Percentiles rank a stretch among this genome's conserved stretches.
phyloP scores from a whole-genome alignment of 2,329 filamentous ascomycete species.

The Microsporum ferrugineum region DNA sequence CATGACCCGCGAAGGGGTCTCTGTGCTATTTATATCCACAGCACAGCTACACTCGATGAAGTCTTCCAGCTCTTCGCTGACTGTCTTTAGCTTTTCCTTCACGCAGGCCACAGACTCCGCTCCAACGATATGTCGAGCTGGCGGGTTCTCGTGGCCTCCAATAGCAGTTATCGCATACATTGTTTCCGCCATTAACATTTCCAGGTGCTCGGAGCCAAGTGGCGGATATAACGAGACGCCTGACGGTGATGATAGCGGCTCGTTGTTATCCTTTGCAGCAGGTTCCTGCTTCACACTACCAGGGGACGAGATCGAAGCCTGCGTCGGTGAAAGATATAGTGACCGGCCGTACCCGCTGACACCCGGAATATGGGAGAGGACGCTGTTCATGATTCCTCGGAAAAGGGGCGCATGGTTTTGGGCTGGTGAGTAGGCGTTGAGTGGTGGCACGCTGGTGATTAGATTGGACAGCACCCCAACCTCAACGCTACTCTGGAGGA shows the following conservation, averaged over 20 bases:
- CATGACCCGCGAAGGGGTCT: constrained; percentile 17
- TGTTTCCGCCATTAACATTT: constrained; percentile 72
- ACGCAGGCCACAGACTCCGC: constrained; percentile 77
- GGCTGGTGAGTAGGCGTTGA: constrained; percentile 57
- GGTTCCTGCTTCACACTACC: constrained; percentile 10
- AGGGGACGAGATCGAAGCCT: background rate
- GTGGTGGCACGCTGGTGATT: constrained; percentile 69
- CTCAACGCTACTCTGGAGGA: constrained; percentile 92
- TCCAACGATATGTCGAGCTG: constrained; percentile 85
- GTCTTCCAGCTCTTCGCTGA: constrained; percentile 91
- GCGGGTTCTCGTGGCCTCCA: constrained; percentile 90
- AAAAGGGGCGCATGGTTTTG: constrained; percentile 68
- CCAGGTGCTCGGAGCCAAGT: constrained; percentile 55
- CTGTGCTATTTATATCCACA: constrained; percentile 48
- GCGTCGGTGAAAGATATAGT: constrained; percentile 3
- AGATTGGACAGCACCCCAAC: constrained; percentile 77
- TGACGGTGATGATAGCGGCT: constrained; percentile 30
- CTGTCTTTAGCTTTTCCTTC: constrained; percentile 91
- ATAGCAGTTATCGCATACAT: constrained; percentile 85
- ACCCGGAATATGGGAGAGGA: constrained; percentile 65
- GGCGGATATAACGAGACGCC: constrained; percentile 62
- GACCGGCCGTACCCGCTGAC: constrained; percentile 36
- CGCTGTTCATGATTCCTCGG: constrained; percentile 67
- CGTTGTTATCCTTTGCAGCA: constrained; percentile 2
- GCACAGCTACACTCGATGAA: constrained; percentile 83